phyloP scores from a whole-genome alignment of 495 filamentous ascomycete genomes.

The Lophiostoma macrostomum region DNA sequence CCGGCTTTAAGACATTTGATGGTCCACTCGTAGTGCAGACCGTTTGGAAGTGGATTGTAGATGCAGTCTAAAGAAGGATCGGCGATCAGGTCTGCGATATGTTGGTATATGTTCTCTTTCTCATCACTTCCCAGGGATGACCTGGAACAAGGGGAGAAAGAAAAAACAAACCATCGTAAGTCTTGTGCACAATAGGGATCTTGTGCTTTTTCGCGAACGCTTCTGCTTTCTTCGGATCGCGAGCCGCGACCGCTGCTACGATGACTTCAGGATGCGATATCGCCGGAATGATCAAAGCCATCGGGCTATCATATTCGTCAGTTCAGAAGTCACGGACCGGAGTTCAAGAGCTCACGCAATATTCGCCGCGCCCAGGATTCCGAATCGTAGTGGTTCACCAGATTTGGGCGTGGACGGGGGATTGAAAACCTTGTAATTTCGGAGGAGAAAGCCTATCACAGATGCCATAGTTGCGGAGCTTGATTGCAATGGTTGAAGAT shows the following conservation, averaged over 20 bases:
- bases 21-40: constrained; percentile 56
- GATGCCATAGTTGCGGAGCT: constrained; percentile 7
- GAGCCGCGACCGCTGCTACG: constrained; percentile 56
- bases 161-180: constrained; percentile 38
- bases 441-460: not conserved
- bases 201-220: constrained; percentile 56
- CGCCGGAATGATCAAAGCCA: constrained; percentile 55
- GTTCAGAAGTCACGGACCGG: not conserved
- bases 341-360: constrained; percentile 41
- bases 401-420: constrained; percentile 40
- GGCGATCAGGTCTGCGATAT: constrained; percentile 44
- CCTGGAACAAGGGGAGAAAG: not conserved
- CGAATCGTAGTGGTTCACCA: constrained; percentile 44
- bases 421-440: constrained; percentile 20
- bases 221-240: constrained; percentile 52
- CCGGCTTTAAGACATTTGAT: constrained; percentile 49
- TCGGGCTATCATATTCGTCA: constrained; percentile 42
- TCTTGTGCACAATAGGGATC: constrained; percentile 53
- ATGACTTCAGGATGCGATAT: constrained; percentile 58
- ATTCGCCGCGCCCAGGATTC: constrained; percentile 50
- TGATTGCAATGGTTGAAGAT: too few species aligned
- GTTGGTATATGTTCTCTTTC: too few species aligned
- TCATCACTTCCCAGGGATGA: too few species aligned
- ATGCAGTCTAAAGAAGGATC: constrained; percentile 52
- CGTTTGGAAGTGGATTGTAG: constrained; percentile 53